Base-by-base conservation (phyloP, 441 rosid species). In the Theobroma grandiflorum region DNA sequence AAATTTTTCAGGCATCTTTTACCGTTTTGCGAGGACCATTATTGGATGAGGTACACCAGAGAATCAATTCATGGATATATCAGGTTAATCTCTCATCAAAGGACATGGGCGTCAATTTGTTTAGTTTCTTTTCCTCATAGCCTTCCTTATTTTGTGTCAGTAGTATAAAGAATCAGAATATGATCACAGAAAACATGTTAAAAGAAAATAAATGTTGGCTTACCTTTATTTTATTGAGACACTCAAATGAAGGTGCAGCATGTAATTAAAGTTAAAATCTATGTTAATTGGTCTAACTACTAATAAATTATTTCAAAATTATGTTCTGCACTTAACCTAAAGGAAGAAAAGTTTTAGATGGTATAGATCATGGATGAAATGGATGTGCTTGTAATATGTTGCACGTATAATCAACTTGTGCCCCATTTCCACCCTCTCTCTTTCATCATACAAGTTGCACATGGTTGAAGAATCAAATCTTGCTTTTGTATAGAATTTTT, bases 41-140 rank as follows among this genome's bases (percentile, higher is more conserved):
- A 71, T 64, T 89, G 70, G 90, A 89, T 80, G 92, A 89, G 82
- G 86, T 89, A 65, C 92, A 89, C 76, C 89, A 87, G 77, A 84
- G 81, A 85, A 83, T 87, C 77, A 86, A 81, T 82, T 66, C 88
- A 6, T 89, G 92, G 92, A 84, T 87, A 80, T 83, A 87, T 75
- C 92, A 89, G 90, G 91, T 87, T 65, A 64, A 52, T 53, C 18
- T 15, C 69, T 67, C n/a, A 59, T 75, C 79, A 35, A 11, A 65
- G 72, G 63, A 31, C 22, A 57, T 38, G 8, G 71, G 50, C 45
- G 18, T 26, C 55, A 20, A 20, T 55, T 77, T 45, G 15, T 43
- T 55, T 75, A 38, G 55, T 75, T 59, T 16, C 31, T 62, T 10
- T 84, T 37, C 18, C 74, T 50, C 2, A 2, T 35, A 15, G 33